These are phyloP conservation scores for Tuber borchii DNA, from an alignment of 495 filamentous ascomycete genomes.

Conservation along the genomic window DNA sequence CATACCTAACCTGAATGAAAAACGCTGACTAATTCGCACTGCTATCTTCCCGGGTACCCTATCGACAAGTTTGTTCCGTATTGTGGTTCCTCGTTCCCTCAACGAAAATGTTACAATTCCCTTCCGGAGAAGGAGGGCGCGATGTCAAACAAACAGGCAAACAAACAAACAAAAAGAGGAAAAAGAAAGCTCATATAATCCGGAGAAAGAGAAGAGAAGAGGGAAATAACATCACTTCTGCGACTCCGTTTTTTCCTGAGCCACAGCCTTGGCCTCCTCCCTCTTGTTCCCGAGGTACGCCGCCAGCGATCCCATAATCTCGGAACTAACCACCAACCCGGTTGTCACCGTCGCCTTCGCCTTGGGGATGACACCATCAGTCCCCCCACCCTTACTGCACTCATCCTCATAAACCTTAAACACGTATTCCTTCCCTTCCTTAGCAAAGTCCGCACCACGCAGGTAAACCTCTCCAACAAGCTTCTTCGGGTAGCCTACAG, in stretches of 20 bases:
- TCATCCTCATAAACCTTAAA: constrained; percentile 64
- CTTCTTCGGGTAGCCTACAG: constrained; percentile 60
- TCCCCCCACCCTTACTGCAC: constrained; percentile 55
- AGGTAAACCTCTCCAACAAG: constrained; percentile 44
- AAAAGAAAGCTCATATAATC: not conserved
- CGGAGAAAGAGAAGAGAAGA: not conserved
- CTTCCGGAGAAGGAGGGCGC: constrained; percentile 8
- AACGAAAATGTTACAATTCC: not conserved
- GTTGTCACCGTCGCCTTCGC: constrained; percentile 72
- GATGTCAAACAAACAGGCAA: constrained; percentile 3
- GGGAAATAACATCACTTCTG: not conserved
- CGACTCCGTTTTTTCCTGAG: constrained; percentile 27
- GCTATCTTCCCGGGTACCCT: no score
- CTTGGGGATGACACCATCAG: constrained; percentile 54
- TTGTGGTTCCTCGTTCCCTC: no score
- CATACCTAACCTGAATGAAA: no score
- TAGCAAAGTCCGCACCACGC: constrained; percentile 34
- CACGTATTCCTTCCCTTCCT: constrained; percentile 67
- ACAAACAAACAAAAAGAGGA: constrained; percentile 8
- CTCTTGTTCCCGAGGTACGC: constrained; percentile 36
- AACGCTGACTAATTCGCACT: no score
- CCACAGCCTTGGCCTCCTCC: constrained; percentile 21
- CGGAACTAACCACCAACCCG: constrained; percentile 55
- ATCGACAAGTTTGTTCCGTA: no score
- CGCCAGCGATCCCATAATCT: constrained; percentile 33